Conservation (phyloP, 495 filamentous ascomycete species). For the Annulohypoxylon bovei region DNA sequence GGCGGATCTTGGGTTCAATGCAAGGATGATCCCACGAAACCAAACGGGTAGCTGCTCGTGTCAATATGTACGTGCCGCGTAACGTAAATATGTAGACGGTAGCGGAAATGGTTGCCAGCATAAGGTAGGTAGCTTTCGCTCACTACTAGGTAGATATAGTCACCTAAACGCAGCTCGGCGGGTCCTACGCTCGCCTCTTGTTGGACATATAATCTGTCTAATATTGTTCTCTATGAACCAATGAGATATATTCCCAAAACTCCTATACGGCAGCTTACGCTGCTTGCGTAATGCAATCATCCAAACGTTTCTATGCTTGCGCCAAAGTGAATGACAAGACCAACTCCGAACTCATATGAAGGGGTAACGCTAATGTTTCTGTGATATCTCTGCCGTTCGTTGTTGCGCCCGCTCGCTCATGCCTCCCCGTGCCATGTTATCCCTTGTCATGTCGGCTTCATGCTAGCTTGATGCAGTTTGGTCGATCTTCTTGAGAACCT, state of each 20-base stretch:
- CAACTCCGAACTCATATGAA: slow-evolving; percentile 38
- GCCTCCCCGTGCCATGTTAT: not conserved
- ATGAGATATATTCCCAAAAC: slow-evolving; percentile 26
- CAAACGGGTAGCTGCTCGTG: not conserved
- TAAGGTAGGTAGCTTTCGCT: slow-evolving; percentile 16
- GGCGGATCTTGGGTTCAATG: slow-evolving; percentile 30
- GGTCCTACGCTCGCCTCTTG: slow-evolving; percentile 10
- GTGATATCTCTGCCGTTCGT: slow-evolving; percentile 2
- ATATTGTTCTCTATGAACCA: slow-evolving; percentile 26
- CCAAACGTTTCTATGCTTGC: slow-evolving; percentile 37
- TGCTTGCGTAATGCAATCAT: slow-evolving; percentile 32
- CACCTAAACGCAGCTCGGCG: slow-evolving; percentile 21
- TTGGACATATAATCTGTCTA: slow-evolving; percentile 10
- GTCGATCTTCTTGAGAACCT: slow-evolving; percentile 57
- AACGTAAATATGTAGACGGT: not conserved
- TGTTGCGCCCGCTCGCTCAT: slow-evolving; percentile 4
- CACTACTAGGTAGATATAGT: slow-evolving; percentile 18
- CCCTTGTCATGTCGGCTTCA: not conserved
- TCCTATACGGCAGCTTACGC: slow-evolving; percentile 32
- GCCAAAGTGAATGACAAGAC: slow-evolving; percentile 32
- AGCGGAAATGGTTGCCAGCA: not conserved
- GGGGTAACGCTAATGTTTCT: slow-evolving; percentile 30
- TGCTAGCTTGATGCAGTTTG: slow-evolving; percentile 37
- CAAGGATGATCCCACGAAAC: slow-evolving; percentile 24
- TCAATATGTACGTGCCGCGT: slow-evolving; percentile 1